phyloP scores from a whole-genome alignment of 2,329 filamentous ascomycete species.

The Penicillium sp. region DNA sequence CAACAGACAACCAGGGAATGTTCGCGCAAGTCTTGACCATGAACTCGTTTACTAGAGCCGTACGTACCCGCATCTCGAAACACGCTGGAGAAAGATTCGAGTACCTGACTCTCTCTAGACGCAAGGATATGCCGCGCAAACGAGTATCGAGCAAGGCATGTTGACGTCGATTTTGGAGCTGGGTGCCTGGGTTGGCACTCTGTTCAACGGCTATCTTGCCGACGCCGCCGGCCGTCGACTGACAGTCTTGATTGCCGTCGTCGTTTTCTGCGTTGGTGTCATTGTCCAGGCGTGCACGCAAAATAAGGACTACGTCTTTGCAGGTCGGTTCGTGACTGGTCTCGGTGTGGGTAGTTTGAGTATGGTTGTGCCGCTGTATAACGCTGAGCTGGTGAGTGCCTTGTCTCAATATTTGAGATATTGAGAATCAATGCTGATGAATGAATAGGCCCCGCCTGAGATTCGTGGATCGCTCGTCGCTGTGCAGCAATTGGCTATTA shows the following conservation, averaged over 20 bases:
- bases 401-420: too few relatives aligned
- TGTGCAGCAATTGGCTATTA: conserved; percentile 42
- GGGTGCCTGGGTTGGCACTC: conserved; percentile 35
- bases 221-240: conserved; percentile 33
- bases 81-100: not conserved
- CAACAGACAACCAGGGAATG: conserved; percentile 15
- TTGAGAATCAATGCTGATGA: not conserved
- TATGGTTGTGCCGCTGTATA: conserved; percentile 42
- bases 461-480: conserved; percentile 42
- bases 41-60: conserved; percentile 6
- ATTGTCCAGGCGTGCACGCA: conserved; percentile 33
- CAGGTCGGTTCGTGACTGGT: conserved; percentile 41
- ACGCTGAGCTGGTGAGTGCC: conserved; percentile 27
- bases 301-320: conserved; percentile 32
- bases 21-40: conserved; percentile 11
- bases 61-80: not conserved
- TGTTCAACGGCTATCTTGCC: conserved; percentile 36
- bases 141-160: conserved; percentile 5
- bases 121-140: conserved; percentile 4
- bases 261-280: conserved; percentile 35
- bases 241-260: conserved; percentile 29
- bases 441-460: conserved; percentile 32
- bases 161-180: conserved; percentile 33
- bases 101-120: not conserved
- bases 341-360: conserved; percentile 40